Base-by-base conservation (phyloP, 306 rosid genomes). In the Purshia tridentata region DNA sequence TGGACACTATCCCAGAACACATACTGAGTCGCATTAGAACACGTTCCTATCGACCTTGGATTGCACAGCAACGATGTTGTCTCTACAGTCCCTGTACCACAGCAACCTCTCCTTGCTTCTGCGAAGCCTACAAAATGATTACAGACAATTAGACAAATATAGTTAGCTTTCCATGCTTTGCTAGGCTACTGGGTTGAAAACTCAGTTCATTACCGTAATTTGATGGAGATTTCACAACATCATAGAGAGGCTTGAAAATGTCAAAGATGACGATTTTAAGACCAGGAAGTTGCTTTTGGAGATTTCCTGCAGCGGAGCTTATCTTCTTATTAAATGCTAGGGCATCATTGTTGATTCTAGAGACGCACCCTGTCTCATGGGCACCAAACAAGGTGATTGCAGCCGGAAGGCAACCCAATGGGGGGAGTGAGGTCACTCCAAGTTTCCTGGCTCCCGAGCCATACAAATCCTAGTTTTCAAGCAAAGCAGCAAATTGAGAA, bases 1-100 rank as follows among this genome's bases (percentile, higher is more conserved):
- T 94, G 98, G 49, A 89, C 98, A 48, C 95, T 85, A 80, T 94
- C 98, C 92, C 96, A 91, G 73, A 94, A 94, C 82, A 91, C 98
- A 78, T 89, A 94, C 14, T 88, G 92, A 39, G 93, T 87, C 22
- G 99, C 90, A 80, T 95, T 95, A 23, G 91, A 52, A 77, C 98
- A 95, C 47, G 97, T 95, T 81, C 99, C 99, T 35, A 72, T 45
- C 29, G 99, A 87, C 23, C 82, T 76, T 39, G 83, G 87, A 75
- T 95, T 92, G 89, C 98, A 95, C 81, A 91, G 82, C 12, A 88
- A 72, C 22, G 86, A 67, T 76, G 98, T 87, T 52, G 84, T 80
- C 84, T 90, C 98, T 6, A 90, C 82, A 4, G 77, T 78, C 57
- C 97, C 98, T 7, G 97, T 91, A n/a, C 98, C 97, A 69, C 98